phyloP scores from a whole-genome alignment of 805 yeast genomes.

The Teunomyces pallodes region DNA sequence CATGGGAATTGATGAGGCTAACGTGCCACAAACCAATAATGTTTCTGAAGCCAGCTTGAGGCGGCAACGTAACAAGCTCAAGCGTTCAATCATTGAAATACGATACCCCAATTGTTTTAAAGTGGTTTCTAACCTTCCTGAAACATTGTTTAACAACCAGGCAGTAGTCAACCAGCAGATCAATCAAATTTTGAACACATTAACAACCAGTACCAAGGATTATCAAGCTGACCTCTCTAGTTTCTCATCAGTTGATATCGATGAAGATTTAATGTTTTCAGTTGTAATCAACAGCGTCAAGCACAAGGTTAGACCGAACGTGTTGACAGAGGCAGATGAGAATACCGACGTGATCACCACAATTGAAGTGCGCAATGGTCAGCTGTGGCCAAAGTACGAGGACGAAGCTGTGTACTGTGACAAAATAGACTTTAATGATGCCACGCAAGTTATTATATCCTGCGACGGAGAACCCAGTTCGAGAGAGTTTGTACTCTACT shows the following conservation, averaged over 20 bases:
- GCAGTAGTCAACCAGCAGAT: conserved; percentile 30
- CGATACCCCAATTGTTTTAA: conserved; percentile 38
- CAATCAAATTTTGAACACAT: conserved; percentile 22
- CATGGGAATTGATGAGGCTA: conserved; percentile 31
- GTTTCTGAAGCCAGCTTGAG: conserved; percentile 31
- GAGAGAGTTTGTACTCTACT: conserved; percentile 36
- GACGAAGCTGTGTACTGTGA: conserved; percentile 35
- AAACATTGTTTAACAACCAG: conserved; percentile 31
- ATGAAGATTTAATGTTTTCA: conserved; percentile 37
- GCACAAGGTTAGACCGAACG: conserved; percentile 15
- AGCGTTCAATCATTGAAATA: conserved; percentile 27
- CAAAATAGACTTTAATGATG: conserved; percentile 44
- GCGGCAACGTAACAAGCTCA: conserved; percentile 30
- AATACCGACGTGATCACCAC: conserved; percentile 18
- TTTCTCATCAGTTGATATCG: conserved; percentile 28
- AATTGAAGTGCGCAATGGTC: conserved; percentile 43
- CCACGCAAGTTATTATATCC: conserved; percentile 45
- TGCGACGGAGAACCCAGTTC: conserved; percentile 33
- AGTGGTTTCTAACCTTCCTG: conserved; percentile 35
- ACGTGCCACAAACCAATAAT: conserved; percentile 8
- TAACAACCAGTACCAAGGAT: conserved; percentile 23
- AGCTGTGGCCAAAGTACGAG: conserved; percentile 37
- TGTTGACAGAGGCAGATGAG: conserved; percentile 1
- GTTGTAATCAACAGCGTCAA: conserved; percentile 34
- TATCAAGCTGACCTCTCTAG: conserved; percentile 23